Percentiles rank a stretch among this genome's conserved stretches.
These are phyloP conservation scores for Tricholoma matsutake DNA, from an alignment of 768 basidiomycete genomes.

Conservation along the genomic window DNA sequence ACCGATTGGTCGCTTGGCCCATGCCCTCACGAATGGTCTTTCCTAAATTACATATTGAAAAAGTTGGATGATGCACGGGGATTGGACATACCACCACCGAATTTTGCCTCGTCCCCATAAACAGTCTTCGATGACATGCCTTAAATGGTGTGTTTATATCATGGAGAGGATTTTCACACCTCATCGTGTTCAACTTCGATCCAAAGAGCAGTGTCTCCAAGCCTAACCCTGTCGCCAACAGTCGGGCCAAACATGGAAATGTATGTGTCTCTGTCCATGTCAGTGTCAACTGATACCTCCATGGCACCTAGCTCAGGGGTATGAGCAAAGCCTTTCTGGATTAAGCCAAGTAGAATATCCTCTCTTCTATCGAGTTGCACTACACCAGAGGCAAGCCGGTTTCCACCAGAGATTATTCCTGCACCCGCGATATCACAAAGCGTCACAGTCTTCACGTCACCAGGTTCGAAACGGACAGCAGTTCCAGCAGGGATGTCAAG, in stretches of 20 bases:
- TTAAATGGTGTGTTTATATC: background rate
- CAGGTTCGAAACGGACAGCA: slow-evolving; percentile 95
- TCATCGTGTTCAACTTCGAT: slow-evolving; percentile 87
- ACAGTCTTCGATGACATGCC: slow-evolving; percentile 48
- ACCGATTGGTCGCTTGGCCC: slow-evolving; percentile 83
- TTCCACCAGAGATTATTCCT: slow-evolving; percentile 75
- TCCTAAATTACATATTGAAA: slow-evolving; percentile 40
- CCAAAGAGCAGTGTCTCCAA: slow-evolving; percentile 91
- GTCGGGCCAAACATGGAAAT: slow-evolving; percentile 97
- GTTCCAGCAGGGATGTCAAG: slow-evolving; percentile 95
- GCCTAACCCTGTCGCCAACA: slow-evolving; percentile 78
- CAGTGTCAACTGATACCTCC: slow-evolving; percentile 48
- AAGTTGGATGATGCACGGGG: background rate
- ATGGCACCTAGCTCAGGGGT: slow-evolving; percentile 60
- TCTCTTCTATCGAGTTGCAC: slow-evolving; percentile 44
- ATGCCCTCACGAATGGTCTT: slow-evolving; percentile 96
- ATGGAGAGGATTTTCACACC: slow-evolving; percentile 33
- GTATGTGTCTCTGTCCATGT: slow-evolving; percentile 70
- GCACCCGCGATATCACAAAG: slow-evolving; percentile 77
- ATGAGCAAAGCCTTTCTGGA: slow-evolving; percentile 69
- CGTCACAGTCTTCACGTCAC: slow-evolving; percentile 79
- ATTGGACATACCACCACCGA: slow-evolving; percentile 76
- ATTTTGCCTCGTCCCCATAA: slow-evolving; percentile 97
- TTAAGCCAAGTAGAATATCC: slow-evolving; percentile 42
- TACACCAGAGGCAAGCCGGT: slow-evolving; percentile 59